Evolutionary conservation across 371 early-diverging fungal genomes (phyloP).

Genomic region (Mortierella sp.): DNA sequence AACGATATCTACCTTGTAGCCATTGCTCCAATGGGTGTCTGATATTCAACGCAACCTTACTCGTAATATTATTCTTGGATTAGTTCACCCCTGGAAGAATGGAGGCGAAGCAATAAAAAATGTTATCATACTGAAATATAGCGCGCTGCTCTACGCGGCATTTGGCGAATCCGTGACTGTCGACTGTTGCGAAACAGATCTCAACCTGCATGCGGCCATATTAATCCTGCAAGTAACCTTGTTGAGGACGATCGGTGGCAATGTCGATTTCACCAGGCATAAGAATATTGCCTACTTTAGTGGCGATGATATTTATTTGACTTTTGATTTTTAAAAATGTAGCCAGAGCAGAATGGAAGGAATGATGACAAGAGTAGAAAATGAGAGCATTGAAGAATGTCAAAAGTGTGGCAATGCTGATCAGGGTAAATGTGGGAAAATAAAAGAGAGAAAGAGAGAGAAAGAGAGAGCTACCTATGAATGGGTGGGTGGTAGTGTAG

Average conservation of each 20-base stretch:
- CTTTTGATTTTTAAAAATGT: too few relatives aligned
- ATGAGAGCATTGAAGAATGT: neutral
- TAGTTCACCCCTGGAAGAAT: neutral
- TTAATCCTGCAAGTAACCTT: neutral
- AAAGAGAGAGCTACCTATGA: neutral
- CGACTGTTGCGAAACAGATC: neutral
- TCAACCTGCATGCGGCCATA: neutral
- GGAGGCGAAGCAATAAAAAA: neutral
- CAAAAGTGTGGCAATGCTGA: neutral
- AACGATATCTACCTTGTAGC: conserved; percentile 10
- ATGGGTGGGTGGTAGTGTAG: too few relatives aligned
- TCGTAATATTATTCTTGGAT: neutral
- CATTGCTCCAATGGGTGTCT: neutral
- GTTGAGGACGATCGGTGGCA: too few relatives aligned
- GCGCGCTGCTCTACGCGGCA: neutral
- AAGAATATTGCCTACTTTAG: too few relatives aligned
- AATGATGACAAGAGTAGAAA: too few relatives aligned
- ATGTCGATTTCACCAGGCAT: too few relatives aligned
- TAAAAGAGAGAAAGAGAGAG: conserved; percentile 12
- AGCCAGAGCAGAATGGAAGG: too few relatives aligned
- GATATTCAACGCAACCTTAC: neutral
- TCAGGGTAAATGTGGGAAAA: neutral
- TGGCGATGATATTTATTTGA: too few relatives aligned
- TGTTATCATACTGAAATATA: neutral
- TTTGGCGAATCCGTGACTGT: neutral